Conservation (phyloP, 2,329 filamentous ascomycete genomes). For the Dothidotthia symphoricarpi region DNA sequence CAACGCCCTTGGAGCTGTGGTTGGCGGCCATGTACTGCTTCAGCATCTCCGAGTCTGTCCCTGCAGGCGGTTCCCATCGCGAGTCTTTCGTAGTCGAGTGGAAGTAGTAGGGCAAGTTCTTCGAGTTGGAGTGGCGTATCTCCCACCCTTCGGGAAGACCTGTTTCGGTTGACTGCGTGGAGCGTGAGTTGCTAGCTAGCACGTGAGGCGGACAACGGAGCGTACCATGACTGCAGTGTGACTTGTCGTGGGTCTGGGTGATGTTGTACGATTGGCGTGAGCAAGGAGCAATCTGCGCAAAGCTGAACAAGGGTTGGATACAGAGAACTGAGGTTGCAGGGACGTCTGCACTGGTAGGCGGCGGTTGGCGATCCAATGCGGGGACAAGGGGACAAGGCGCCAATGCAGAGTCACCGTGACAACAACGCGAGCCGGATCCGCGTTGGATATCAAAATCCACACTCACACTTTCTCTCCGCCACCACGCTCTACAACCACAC, state of each 20-base stretch:
- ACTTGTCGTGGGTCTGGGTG: not conserved
- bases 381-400: constrained; percentile 7
- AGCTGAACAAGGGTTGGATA: constrained; percentile 3
- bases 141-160: constrained; percentile 89
- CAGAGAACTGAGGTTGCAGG: constrained; percentile 9
- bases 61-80: constrained; percentile 88
- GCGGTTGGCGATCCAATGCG: constrained; percentile 21
- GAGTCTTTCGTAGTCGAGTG: constrained; percentile 82
- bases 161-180: constrained; percentile 31
- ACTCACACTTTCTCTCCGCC: not conserved
- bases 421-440: too few species aligned
- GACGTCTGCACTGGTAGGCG: constrained; percentile 11
- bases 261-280: not conserved
- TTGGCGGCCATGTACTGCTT: constrained; percentile 91
- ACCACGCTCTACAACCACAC: not conserved
- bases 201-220: constrained; percentile 4
- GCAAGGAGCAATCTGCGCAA: constrained; percentile 3
- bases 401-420: too few species aligned
- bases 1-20: constrained; percentile 62
- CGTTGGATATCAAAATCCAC: not conserved
- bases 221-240: constrained; percentile 29
- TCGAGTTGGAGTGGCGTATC: constrained; percentile 96
- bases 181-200: constrained; percentile 20
- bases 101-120: constrained; percentile 99
- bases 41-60: constrained; percentile 86